Conservation (phyloP, 2,329 filamentous ascomycete genomes). For the Penicillium sp. region DNA sequence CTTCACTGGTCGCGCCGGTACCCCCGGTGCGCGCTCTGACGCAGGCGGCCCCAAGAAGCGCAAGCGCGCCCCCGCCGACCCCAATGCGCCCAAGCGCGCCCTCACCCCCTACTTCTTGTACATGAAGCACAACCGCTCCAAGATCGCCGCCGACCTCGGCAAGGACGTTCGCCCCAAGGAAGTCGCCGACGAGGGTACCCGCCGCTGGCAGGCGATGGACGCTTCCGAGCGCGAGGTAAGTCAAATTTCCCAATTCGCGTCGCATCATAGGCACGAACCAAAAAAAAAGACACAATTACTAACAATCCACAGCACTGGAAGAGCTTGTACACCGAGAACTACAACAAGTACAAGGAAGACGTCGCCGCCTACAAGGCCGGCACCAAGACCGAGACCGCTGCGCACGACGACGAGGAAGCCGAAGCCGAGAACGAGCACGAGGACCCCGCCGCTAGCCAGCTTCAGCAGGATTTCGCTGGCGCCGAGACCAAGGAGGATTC, state of each 20-base stretch:
- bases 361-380: conserved; percentile 59
- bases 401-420: conserved; percentile 37
- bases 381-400: conserved; percentile 36
- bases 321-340: conserved; percentile 58
- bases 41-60: conserved; percentile 78
- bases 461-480: conserved; percentile 44
- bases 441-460: conserved; percentile 42
- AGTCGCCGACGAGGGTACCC: conserved; percentile 83
- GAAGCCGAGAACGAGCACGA: conserved; percentile 32
- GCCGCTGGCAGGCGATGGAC: conserved; percentile 78
- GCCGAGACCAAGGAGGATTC: conserved; percentile 32
- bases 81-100: conserved; percentile 91
- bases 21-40: conserved; percentile 44
- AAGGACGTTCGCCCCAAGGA: conserved; percentile 78
- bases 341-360: conserved; percentile 58
- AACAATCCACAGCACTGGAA: conserved; percentile 52
- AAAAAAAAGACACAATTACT: background rate
- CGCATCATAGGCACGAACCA: no score
- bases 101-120: conserved; percentile 94
- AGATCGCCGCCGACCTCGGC: conserved; percentile 78
- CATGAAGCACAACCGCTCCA: conserved; percentile 81
- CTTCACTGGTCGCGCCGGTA: conserved; percentile 42
- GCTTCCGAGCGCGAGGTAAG: conserved; percentile 69
- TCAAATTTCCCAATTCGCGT: conserved; percentile 7
- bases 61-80: conserved; percentile 84